These are phyloP conservation scores for Exophiala oligosperma DNA, from an alignment of 2,329 filamentous ascomycete genomes.

Conservation along the genomic window DNA sequence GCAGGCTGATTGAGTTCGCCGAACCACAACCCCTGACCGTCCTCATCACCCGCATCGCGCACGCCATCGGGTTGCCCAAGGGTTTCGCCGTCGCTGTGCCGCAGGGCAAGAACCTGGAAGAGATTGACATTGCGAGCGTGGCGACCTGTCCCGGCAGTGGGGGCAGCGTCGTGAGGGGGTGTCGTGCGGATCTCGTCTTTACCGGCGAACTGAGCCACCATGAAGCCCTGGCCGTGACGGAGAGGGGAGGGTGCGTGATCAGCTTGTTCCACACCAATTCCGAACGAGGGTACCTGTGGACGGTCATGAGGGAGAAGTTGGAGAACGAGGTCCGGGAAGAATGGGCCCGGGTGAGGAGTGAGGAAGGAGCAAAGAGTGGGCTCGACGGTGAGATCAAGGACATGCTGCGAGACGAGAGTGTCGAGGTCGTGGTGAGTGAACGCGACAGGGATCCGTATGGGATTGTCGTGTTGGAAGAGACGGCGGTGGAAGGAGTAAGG, in stretches of 20 bases:
- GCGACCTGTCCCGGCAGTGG: constrained; percentile 91
- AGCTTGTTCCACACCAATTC: constrained; percentile 92
- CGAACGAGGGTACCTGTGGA: constrained; percentile 76
- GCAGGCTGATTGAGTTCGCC: constrained; percentile 59
- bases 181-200: constrained; percentile 72
- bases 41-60: constrained; percentile 63
- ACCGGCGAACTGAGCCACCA: constrained; percentile 95
- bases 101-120: constrained; percentile 55
- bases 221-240: constrained; percentile 81
- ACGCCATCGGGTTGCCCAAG: constrained; percentile 65
- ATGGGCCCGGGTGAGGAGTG: constrained; percentile 51
- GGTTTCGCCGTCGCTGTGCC: constrained; percentile 65
- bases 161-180: constrained; percentile 58
- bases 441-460: constrained; percentile 85
- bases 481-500: constrained; percentile 19
- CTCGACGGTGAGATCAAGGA: constrained; percentile 44
- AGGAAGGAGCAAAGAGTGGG: constrained; percentile 39
- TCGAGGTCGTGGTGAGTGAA: constrained; percentile 72
- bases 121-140: constrained; percentile 65
- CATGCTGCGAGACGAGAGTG: constrained; percentile 53
- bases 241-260: constrained; percentile 79
- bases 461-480: constrained; percentile 55
- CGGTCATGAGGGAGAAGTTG: constrained; percentile 68
- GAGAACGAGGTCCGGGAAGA: constrained; percentile 57
- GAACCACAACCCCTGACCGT: constrained; percentile 53